Evolutionary conservation across 208 protist genomes (phyloP).

Genomic region (Crithidia fasciculata): DNA sequence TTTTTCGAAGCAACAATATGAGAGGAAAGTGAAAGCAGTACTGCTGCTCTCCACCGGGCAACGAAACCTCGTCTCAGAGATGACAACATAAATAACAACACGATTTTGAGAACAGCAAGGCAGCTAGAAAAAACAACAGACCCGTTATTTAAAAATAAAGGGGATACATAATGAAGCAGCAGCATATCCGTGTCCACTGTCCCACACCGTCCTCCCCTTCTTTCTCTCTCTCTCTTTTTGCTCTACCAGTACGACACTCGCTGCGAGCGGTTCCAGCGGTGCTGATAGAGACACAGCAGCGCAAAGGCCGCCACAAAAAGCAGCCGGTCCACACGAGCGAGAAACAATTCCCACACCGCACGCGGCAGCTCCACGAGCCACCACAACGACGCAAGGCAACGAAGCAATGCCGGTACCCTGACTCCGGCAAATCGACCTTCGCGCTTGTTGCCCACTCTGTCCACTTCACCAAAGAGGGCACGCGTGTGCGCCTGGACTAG

Average conservation of each 20-base stretch:
- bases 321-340: slow-evolving; percentile 15
- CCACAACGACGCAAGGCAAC: neutral
- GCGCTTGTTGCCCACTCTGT: neutral
- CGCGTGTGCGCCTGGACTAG: slow-evolving; percentile 21
- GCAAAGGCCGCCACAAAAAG: slow-evolving; percentile 19
- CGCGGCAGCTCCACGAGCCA: slow-evolving; percentile 5
- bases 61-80: no score
- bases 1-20: no score
- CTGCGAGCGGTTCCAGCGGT: slow-evolving; percentile 25
- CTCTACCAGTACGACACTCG: slow-evolving; percentile 30
- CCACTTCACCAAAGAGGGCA: slow-evolving; percentile 13
- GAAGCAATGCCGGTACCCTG: neutral
- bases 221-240: neutral
- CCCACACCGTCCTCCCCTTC: neutral
- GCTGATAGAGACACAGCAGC: slow-evolving; percentile 19
- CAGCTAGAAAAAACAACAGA: no score
- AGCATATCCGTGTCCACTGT: no score
- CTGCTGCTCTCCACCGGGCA: no score
- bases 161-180: no score
- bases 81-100: no score
- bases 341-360: slow-evolving; percentile 8
- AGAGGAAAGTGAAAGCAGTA: no score
- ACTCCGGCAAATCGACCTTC: neutral
- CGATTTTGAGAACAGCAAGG: no score
- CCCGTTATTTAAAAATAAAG: no score